Conservation (phyloP, 2,329 filamentous ascomycete species). For the Exophiala dermatitidis region DNA sequence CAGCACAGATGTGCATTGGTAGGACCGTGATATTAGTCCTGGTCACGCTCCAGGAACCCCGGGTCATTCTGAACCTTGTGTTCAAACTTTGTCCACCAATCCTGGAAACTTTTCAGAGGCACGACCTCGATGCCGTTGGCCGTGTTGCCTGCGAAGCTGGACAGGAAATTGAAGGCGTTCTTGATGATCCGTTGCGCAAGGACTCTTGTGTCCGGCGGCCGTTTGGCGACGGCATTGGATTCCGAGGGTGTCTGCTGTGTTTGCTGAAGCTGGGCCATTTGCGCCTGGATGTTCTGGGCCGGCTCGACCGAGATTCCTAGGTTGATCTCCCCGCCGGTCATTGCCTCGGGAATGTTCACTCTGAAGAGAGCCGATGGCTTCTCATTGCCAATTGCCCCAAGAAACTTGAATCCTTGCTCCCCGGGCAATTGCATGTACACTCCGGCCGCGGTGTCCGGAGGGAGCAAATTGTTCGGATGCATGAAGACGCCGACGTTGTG, state of each 20-base stretch:
- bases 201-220: slow-evolving; percentile 55
- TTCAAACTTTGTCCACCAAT: slow-evolving; percentile 98
- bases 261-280: slow-evolving; percentile 54
- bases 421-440: slow-evolving; percentile 76
- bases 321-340: slow-evolving; percentile 28
- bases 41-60: slow-evolving; percentile 71
- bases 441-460: slow-evolving; percentile 69
- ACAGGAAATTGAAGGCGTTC: slow-evolving; percentile 94
- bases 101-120: slow-evolving; percentile 87
- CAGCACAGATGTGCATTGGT: neutral
- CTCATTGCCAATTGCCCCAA: slow-evolving; percentile 80
- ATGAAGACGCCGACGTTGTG: slow-evolving; percentile 82
- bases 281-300: slow-evolving; percentile 60
- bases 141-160: slow-evolving; percentile 66
- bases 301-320: slow-evolving; percentile 74
- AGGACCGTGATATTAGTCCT: slow-evolving; percentile 27
- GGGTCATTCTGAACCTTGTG: slow-evolving; percentile 76
- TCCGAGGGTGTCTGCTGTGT: slow-evolving; percentile 29
- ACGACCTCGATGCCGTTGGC: slow-evolving; percentile 71
- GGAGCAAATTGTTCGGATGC: slow-evolving; percentile 68
- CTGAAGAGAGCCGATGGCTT: slow-evolving; percentile 93
- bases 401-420: slow-evolving; percentile 64
- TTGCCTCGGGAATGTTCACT: slow-evolving; percentile 41
- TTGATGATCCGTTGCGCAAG: slow-evolving; percentile 91
- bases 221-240: slow-evolving; percentile 30